phyloP scores from a whole-genome alignment of 1,284 basidiomycete genomes.

The Malassezia slooffiae region DNA sequence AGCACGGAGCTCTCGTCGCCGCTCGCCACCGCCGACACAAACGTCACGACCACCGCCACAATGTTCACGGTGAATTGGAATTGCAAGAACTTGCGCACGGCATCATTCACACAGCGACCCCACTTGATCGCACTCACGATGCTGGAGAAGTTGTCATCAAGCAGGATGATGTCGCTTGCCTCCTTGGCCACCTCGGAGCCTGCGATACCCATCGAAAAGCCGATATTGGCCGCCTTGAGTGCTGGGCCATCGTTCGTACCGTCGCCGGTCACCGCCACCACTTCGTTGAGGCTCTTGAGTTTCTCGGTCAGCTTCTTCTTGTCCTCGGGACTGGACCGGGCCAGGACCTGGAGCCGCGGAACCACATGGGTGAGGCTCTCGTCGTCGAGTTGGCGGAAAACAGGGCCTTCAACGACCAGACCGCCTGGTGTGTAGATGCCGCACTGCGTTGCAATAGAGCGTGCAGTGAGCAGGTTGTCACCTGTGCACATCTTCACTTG shows the following conservation, averaged over 20 bases:
- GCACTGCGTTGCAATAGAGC: conserved; percentile 87
- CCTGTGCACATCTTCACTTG: conserved; percentile 97
- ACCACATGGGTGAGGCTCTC: conserved; percentile 52
- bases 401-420: conserved; percentile 90
- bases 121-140: conserved; percentile 97
- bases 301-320: conserved; percentile 86
- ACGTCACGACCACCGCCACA: conserved; percentile 87
- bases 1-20: conserved; percentile 67
- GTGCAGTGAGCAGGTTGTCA: conserved; percentile 76
- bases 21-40: conserved; percentile 76
- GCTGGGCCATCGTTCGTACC: conserved; percentile 97
- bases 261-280: conserved; percentile 94
- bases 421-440: conserved; percentile 85
- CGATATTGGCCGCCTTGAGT: conserved; percentile 60
- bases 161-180: conserved; percentile 95
- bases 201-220: conserved; percentile 75
- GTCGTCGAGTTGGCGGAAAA: conserved; percentile 52
- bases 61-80: conserved; percentile 96
- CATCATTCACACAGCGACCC: conserved; percentile 96
- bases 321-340: conserved; percentile 94
- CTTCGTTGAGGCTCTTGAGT: conserved; percentile 74
- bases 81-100: conserved; percentile 92
- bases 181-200: conserved; percentile 99
- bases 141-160: conserved; percentile 83
- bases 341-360: conserved; percentile 56